Base-by-base conservation (phyloP, 2,329 filamentous ascomycete species). In the Aureobasidium uvarum region DNA sequence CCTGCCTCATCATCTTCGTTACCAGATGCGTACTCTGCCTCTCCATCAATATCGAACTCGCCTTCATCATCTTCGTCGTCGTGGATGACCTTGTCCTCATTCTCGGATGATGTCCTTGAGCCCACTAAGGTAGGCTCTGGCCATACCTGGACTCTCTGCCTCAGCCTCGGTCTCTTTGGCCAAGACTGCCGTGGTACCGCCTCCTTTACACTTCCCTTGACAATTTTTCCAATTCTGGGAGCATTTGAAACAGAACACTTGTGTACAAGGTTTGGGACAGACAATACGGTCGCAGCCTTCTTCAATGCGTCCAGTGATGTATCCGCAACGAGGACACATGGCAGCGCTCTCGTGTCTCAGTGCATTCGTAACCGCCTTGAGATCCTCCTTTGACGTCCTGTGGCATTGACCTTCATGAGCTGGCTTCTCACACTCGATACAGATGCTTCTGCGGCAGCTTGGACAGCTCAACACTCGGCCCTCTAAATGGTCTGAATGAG, bases 191-290 rank as follows among this genome's bases (percentile, higher is more conserved):
- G 20, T 23, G 14, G 52, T 18, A 23, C 51, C 48, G 14, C 28
- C 36, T 16, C 52, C 36, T 39, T 41, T 55, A 18, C 52, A 41
- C 14, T 16, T 39, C 4, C 36, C 52, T 28, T n/a, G 25, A n/a
- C 52, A 55, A 1, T 7, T 8, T 14, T 28, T 18, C 52, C 52
- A 55, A 20, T 55, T 36, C 8, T 18, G 41, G 7, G 52, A 55
- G 36, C 52, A 55, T 25, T 55, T 55, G 52, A 55, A 55, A 23
- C 52, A 55, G 16, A 55, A 55, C 1, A 23, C 52, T 36, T 55
- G 52, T 23, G 20, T 41, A n/a, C 52, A 55, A 6, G 52, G 52
- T 41, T 55, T 41, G 10, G 52, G 38, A 14, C 52, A 41, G 20
- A 38, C 31, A 14, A 55, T 55, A 11, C 36, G 36, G 3, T 55